Evolutionary conservation across 2,329 filamentous ascomycete genomes (phyloP), one percentile per base, ranked within the genome.

Genomic region (Aureobasidium subglaciale): DNA sequence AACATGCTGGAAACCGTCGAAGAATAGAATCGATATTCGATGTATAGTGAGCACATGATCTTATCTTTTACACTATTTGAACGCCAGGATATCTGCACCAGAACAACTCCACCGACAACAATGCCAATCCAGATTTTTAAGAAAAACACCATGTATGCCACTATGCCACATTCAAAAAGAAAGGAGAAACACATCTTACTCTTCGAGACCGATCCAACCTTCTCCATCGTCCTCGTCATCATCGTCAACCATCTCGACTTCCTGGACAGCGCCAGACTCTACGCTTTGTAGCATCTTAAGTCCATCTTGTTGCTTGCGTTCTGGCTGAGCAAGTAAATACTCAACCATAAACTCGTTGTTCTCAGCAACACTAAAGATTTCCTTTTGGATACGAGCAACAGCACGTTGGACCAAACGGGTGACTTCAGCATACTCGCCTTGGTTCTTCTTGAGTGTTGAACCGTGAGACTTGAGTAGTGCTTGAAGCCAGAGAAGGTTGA

Each of bases 401-500:
- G 89, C 90, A 59, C 90, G 83, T 59, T 90, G 85, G 7, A 96
- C 85, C 29, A 90, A 81, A 32, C 93, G 81, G 60, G 97, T 74
- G 71, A 97, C 93, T 2, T 92, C 81, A 34, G 92, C 90, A 30
- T 93, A 84, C 63, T 87, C 85, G 52, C 82, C 86, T 20, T 86
- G 79, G 68, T 92, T 87, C 32, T 91, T 87, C 57, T 89, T 87
- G 64, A 99, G 79, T 78, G 87, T 92, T 20, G 86, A 79, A 30
- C 93, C 93, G 68, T 97, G 92, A 63, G 84, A 84, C 64, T 87
- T 86, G 57, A 97, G 77, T 9, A 85, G 62, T 1, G 88, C 84
- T 70, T 93, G 88, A 65, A 96, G 87, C 93, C 93, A 99, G 8
- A 92, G 75, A 41, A 99, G 75, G 65, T 93, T 95, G 72, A 97